Evolutionary conservation across 2,329 filamentous ascomycete species (phyloP).

Genomic region (Tympanopsis confertula): DNA sequence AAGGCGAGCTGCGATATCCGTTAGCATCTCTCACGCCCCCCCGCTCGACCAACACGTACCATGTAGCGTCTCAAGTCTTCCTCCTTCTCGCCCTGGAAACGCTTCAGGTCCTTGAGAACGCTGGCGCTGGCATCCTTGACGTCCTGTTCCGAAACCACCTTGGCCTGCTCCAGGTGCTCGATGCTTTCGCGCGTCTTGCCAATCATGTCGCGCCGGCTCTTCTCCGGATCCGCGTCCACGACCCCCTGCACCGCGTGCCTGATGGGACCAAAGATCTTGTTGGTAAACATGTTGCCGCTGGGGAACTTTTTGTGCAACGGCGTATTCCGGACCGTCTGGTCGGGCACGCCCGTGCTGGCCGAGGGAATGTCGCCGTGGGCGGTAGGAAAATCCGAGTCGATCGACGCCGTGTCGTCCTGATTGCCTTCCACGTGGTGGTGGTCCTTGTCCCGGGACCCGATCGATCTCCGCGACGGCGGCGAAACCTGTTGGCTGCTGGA

Average conservation of each 20-base stretch:
- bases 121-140: constrained; percentile 85
- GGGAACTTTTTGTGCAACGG: constrained; percentile 65
- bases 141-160: constrained; percentile 78
- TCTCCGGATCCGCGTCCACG: constrained; percentile 88
- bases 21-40: constrained; percentile 8
- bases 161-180: constrained; percentile 75
- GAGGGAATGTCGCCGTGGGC: constrained; percentile 72
- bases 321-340: constrained; percentile 29
- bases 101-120: constrained; percentile 76
- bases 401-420: constrained; percentile 71
- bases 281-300: constrained; percentile 82
- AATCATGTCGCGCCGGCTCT: constrained; percentile 82
- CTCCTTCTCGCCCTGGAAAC: constrained; percentile 93
- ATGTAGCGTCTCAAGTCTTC: constrained; percentile 88
- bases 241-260: constrained; percentile 94
- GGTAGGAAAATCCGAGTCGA: constrained; percentile 91
- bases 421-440: constrained; percentile 40
- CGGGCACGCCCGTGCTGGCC: constrained; percentile 59
- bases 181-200: constrained; percentile 90
- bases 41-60: constrained; percentile 43
- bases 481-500: constrained; percentile 55
- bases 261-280: constrained; percentile 87
- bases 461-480: constrained; percentile 54
- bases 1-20: constrained; percentile 60
- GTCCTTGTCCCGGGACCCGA: constrained; percentile 22